These are phyloP conservation scores for Tetrapisispora nanseiensis DNA, from an alignment of 805 yeast species.

Conservation along the genomic window DNA sequence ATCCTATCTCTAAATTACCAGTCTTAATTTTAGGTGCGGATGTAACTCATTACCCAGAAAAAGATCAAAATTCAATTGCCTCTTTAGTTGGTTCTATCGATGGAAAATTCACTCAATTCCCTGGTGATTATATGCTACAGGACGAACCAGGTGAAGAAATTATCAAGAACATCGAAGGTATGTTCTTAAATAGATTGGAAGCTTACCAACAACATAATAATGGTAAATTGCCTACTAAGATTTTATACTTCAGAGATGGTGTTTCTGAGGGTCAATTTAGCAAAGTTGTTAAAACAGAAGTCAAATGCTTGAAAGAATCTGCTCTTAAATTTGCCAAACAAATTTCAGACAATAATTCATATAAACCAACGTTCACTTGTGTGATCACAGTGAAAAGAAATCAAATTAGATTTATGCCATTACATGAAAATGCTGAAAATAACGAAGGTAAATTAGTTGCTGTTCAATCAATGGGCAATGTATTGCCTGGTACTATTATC, in stretches of 20 bases:
- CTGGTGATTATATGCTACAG: constrained; percentile 17
- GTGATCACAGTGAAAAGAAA: constrained; percentile 18
- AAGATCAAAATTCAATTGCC: constrained; percentile 17
- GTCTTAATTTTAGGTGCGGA: constrained; percentile 18
- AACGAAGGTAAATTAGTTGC: constrained; percentile 14
- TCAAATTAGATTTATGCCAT: constrained; percentile 17
- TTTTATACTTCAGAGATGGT: constrained; percentile 20
- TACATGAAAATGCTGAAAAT: constrained; percentile 14
- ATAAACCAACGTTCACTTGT: constrained; percentile 14
- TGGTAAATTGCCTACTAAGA: constrained; percentile 17
- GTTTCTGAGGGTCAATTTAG: constrained; percentile 18
- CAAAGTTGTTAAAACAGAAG: constrained; percentile 16
- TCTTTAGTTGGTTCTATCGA: constrained; percentile 16
- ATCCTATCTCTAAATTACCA: constrained; percentile 12
- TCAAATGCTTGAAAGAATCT: constrained; percentile 13
- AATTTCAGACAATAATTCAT: constrained; percentile 6
- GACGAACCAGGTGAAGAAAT: constrained; percentile 16
- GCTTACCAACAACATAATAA: constrained; percentile 12
- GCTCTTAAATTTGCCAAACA: constrained; percentile 8
- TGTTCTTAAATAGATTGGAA: constrained; percentile 11
- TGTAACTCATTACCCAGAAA: constrained; percentile 20
- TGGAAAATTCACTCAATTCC: constrained; percentile 16
- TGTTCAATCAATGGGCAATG: constrained; percentile 18
- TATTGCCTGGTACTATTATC: constrained; percentile 20
- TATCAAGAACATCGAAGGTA: constrained; percentile 11